Evolutionary conservation across 2,329 filamentous ascomycete species (phyloP).

Genomic region (Tricladium varicosporioides): DNA sequence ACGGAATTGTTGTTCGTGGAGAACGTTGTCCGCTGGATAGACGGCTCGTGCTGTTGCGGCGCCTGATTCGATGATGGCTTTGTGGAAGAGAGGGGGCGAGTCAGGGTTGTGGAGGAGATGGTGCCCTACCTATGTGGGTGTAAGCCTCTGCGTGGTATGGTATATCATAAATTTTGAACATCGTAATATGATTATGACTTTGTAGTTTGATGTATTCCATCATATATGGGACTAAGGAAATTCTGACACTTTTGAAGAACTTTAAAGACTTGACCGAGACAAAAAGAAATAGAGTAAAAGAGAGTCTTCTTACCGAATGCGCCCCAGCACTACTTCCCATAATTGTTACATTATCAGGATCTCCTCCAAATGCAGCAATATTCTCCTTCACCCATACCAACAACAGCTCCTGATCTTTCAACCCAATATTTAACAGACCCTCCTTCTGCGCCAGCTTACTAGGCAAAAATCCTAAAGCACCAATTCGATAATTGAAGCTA

Average conservation of each 20-base stretch:
- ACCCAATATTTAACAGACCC: conserved; percentile 61
- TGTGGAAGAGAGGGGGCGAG: conserved; percentile 43
- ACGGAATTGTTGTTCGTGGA: conserved; percentile 54
- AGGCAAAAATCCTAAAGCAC: conserved; percentile 67
- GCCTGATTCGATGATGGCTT: conserved; percentile 57
- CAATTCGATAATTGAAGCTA: conserved; percentile 61
- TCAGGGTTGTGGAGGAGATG: conserved; percentile 55
- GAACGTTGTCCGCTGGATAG: conserved; percentile 50
- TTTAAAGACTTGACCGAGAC: not conserved
- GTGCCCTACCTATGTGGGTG: conserved; percentile 57
- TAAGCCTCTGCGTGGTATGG: conserved; percentile 13
- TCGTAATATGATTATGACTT: too few species aligned
- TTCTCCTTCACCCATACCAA: conserved; percentile 61
- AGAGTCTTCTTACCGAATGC: conserved; percentile 49
- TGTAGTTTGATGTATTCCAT: too few species aligned
- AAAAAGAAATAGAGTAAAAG: not conserved
- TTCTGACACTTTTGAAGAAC: conserved; percentile 1
- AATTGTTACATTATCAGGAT: conserved; percentile 55
- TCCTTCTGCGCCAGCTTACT: conserved; percentile 52
- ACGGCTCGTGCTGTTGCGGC: conserved; percentile 54
- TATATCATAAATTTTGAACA: not conserved
- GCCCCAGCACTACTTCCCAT: conserved; percentile 62
- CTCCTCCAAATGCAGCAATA: conserved; percentile 58
- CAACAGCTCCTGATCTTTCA: conserved; percentile 59
- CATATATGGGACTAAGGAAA: too few species aligned